A percentile compares a stretch with the other conserved stretches of the same genome.
These are phyloP conservation scores for Suhomyces canberraensis DNA, from an alignment of 805 yeast genomes.

Conservation along the genomic window DNA sequence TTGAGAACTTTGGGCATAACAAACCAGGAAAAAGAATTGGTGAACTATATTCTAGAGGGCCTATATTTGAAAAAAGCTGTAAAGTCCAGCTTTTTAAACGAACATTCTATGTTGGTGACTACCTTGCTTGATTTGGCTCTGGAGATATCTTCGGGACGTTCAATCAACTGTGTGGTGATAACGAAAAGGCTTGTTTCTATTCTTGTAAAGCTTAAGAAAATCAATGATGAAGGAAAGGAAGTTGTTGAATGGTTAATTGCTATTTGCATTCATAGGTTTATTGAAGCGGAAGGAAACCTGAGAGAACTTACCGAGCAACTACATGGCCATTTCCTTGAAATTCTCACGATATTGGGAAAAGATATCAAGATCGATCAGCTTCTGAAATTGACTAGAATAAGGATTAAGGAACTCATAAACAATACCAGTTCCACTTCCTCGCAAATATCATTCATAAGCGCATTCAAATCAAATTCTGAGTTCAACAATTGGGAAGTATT, in stretches of 20 bases:
- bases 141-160: neutral
- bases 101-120: constrained; percentile 6
- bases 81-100: neutral
- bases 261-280: neutral
- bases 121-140: constrained; percentile 8
- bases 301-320: neutral
- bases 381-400: neutral
- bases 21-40: constrained; percentile 11
- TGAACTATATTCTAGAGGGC: constrained; percentile 18
- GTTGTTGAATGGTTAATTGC: neutral
- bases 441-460: neutral
- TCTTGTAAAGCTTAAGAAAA: neutral
- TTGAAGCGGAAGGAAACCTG: neutral
- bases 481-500: constrained; percentile 1
- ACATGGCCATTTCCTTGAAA: neutral
- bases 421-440: neutral
- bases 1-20: constrained; percentile 13
- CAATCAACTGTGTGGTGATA: neutral
- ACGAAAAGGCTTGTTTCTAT: neutral
- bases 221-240: neutral
- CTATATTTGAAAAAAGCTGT: constrained; percentile 8
- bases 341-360: neutral
- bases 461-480: neutral
- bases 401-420: neutral
- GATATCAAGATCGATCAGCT: neutral